Evolutionary conservation across 805 yeast species (phyloP).

Genomic region (Candida coquimbonensis): DNA sequence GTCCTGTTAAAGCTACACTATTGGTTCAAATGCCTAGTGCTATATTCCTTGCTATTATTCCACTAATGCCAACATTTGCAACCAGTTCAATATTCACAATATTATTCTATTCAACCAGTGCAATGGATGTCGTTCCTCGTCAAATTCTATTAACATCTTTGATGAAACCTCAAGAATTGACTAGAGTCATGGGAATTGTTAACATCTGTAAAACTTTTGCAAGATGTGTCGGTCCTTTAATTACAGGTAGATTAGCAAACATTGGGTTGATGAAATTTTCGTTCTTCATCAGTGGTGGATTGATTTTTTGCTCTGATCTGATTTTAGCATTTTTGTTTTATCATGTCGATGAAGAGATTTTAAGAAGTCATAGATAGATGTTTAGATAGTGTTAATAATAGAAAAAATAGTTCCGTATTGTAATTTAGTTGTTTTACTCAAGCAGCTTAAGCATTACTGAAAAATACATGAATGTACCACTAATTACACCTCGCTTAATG

Average conservation of each 20-base stretch:
- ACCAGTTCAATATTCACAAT: constrained; percentile 46
- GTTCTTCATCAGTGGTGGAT: constrained; percentile 43
- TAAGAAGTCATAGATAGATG: constrained; percentile 8
- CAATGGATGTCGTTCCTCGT: constrained; percentile 92
- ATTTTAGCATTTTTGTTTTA: constrained; percentile 27
- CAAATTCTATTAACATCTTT: constrained; percentile 71
- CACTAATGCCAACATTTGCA: constrained; percentile 32
- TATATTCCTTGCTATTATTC: constrained; percentile 47
- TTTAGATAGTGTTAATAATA: not conserved
- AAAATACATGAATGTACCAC: no score
- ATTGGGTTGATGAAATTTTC: constrained; percentile 39
- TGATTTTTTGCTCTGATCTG: constrained; percentile 35
- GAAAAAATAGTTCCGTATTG: not conserved
- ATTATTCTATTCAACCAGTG: constrained; percentile 53
- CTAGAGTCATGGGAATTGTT: constrained; percentile 77
- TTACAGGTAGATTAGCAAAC: constrained; percentile 70
- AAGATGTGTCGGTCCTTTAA: constrained; percentile 71
- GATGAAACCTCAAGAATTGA: constrained; percentile 54
- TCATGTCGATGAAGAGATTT: constrained; percentile 25
- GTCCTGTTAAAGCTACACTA: constrained; percentile 74
- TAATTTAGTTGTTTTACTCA: no score
- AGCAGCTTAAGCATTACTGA: no score
- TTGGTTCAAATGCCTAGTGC: constrained; percentile 77
- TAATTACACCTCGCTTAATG: no score
- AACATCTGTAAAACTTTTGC: constrained; percentile 84